phyloP scores from a whole-genome alignment of 106 monocot species.

The Chionographis japonica region DNA sequence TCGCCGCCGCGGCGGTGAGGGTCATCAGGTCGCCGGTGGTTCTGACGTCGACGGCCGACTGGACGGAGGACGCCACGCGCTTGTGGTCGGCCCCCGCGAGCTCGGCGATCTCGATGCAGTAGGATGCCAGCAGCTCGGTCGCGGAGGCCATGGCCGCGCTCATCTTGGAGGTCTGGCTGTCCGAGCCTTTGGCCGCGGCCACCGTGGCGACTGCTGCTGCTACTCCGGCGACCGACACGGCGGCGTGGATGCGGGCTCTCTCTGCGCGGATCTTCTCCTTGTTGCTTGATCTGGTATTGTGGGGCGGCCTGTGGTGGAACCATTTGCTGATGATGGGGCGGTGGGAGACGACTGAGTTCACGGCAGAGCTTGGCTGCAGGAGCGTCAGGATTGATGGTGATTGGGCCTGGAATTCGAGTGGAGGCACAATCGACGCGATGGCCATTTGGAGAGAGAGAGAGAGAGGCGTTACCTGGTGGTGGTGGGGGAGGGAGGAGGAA shows the following conservation, averaged over 20 bases:
- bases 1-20: constrained; percentile 91
- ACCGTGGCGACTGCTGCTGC: constrained; percentile 75
- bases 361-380: constrained; percentile 8
- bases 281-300: constrained; percentile 18
- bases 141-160: constrained; percentile 55
- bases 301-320: constrained; percentile 39
- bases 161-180: constrained; percentile 36
- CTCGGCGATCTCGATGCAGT: constrained; percentile 79
- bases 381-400: not conserved
- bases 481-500: not conserved
- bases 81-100: constrained; percentile 45
- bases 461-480: constrained; percentile 10
- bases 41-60: constrained; percentile 59
- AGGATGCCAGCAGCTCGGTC: constrained; percentile 75
- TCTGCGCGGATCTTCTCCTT: constrained; percentile 66
- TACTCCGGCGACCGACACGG: constrained; percentile 63
- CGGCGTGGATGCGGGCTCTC: constrained; percentile 65
- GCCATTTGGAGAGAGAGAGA: not conserved
- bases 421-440: not conserved
- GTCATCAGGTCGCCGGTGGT: constrained; percentile 78
- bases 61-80: constrained; percentile 36
- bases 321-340: constrained; percentile 23
- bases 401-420: not conserved
- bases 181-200: constrained; percentile 24
- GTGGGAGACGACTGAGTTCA: constrained; percentile 12